Evolutionary conservation across 805 yeast species (phyloP).

Genomic region (Metschnikowia aberdeeniae): DNA sequence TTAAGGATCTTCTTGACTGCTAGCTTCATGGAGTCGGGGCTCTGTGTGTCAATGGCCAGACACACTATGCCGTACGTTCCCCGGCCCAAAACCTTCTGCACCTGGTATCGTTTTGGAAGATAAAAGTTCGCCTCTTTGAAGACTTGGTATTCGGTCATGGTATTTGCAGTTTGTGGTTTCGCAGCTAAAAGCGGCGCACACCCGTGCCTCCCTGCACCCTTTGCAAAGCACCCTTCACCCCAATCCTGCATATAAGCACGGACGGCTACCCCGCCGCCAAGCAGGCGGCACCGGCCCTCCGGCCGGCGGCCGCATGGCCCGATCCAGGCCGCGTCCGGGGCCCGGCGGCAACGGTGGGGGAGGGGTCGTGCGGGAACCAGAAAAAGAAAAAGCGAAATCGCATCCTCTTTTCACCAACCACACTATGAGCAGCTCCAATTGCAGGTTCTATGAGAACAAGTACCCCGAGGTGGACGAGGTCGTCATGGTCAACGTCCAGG

Average conservation of each 20-base stretch:
- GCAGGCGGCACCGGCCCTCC: no score
- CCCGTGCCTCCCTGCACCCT: background rate
- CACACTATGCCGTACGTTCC: constrained; percentile 89
- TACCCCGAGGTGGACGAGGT: constrained; percentile 99
- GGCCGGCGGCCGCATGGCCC: no score
- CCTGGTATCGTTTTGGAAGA: constrained; percentile 56
- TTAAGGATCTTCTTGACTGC: constrained; percentile 81
- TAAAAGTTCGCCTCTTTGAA: constrained; percentile 43
- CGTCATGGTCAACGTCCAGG: constrained; percentile 97
- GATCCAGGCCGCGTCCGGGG: no score
- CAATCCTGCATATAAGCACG: no score
- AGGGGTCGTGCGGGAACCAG: constrained; percentile 8
- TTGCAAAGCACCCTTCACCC: no score
- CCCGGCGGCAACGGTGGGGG: no score
- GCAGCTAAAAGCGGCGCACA: background rate
- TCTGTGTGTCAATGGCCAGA: constrained; percentile 56
- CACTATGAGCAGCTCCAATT: constrained; percentile 77
- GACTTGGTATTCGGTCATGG: constrained; percentile 15
- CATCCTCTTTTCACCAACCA: background rate
- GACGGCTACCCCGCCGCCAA: no score
- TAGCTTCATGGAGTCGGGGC: constrained; percentile 31
- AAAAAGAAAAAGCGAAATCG: background rate
- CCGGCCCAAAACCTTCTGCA: constrained; percentile 61
- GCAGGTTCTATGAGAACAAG: constrained; percentile 97
- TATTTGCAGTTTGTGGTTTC: constrained; percentile 1